phyloP scores from a whole-genome alignment of 176 grass and related monocot genomes.

The Puccinellia tenuiflora region DNA sequence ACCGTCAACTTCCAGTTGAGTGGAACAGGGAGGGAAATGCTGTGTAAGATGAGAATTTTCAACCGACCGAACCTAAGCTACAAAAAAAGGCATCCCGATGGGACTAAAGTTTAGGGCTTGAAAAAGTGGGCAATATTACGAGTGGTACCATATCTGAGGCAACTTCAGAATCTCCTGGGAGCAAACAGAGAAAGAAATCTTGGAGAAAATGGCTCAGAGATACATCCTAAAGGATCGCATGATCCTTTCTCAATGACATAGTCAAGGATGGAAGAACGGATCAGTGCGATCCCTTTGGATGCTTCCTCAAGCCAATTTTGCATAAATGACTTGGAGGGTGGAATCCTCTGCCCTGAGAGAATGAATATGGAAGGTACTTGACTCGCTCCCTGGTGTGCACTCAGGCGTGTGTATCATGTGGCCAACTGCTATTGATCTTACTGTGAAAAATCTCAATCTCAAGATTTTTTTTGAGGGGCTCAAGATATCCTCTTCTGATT shows the following conservation, averaged over 20 bases:
- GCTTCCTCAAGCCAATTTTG: no score
- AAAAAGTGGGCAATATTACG: neutral
- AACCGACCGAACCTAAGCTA: neutral
- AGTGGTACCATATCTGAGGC: neutral
- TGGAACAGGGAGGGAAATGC: neutral
- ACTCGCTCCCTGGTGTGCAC: no score
- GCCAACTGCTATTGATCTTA: neutral
- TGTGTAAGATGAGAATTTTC: neutral
- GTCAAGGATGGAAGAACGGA: neutral
- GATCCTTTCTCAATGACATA: conserved; percentile 4
- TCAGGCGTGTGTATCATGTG: neutral
- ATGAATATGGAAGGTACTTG: conserved; percentile 9
- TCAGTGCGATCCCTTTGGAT: no score
- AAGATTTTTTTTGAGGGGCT: neutral
- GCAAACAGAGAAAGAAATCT: neutral
- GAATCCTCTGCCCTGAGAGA: neutral
- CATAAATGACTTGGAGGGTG: neutral
- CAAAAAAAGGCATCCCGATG: neutral
- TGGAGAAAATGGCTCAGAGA: conserved; percentile 3
- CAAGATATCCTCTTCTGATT: no score
- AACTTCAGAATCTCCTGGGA: conserved; percentile 13
- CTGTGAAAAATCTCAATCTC: neutral
- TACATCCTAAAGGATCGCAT: conserved; percentile 42
- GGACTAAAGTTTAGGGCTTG: no score
- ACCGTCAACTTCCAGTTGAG: neutral